A percentile compares a stretch with the other conserved stretches of the same genome.
Evolutionary conservation across 2,329 filamentous ascomycete species (phyloP).

Genomic region (Alternaria solani): DNA sequence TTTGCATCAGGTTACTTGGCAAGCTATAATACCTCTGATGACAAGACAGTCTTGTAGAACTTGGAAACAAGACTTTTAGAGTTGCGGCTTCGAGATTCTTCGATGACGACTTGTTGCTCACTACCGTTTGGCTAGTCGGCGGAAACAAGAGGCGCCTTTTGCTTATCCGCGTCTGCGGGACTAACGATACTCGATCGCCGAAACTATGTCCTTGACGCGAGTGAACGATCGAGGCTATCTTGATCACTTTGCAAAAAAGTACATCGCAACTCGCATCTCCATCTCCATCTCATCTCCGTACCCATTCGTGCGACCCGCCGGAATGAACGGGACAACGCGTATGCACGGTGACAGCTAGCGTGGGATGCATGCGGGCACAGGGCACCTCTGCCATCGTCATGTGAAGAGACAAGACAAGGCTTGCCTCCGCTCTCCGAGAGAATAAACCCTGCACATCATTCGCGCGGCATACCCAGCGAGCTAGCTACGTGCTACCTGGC

Average conservation of each 20-base stretch:
- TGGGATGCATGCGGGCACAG: constrained; percentile 14
- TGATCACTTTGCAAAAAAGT: background rate
- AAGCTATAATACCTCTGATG: constrained; percentile 1
- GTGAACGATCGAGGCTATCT: too few relatives aligned
- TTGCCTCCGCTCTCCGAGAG: constrained; percentile 1
- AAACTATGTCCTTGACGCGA: background rate
- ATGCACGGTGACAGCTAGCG: constrained; percentile 30
- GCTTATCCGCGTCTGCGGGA: background rate
- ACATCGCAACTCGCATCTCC: too few relatives aligned
- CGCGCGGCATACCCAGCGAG: constrained; percentile 21
- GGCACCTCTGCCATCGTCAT: constrained; percentile 24
- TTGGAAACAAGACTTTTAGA: background rate
- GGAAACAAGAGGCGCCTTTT: background rate
- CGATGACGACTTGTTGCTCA: background rate
- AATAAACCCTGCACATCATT: constrained; percentile 27
- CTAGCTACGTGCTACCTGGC: background rate
- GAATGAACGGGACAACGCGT: constrained; percentile 5
- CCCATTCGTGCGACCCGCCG: background rate
- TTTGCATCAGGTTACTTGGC: background rate
- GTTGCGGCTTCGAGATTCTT: background rate
- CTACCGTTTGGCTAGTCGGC: background rate
- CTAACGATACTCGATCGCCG: fast-evolving
- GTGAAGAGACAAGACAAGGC: constrained; percentile 14
- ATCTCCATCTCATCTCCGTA: background rate
- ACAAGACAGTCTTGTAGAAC: background rate